Evolutionary conservation across 1,284 basidiomycete genomes (phyloP).

Genomic region (Takashimella tepidaria): DNA sequence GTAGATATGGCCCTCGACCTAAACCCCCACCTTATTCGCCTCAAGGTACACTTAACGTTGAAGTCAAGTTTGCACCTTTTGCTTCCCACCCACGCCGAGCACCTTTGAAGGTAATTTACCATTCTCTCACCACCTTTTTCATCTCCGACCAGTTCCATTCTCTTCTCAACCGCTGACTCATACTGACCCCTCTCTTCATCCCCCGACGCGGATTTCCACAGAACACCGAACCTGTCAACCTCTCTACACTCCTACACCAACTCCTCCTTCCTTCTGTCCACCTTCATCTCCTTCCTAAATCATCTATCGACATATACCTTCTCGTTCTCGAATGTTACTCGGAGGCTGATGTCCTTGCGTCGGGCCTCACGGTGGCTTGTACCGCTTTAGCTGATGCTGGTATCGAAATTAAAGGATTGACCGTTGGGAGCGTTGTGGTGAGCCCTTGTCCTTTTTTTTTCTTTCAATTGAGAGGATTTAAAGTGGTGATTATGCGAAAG

Average conservation of each 20-base stretch:
- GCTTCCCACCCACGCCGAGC: slow-evolving; percentile 68
- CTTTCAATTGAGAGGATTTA: too few relatives aligned
- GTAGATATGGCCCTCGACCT: slow-evolving; percentile 84
- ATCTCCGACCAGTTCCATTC: not conserved
- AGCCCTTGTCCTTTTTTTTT: too few relatives aligned
- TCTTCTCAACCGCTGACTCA: not conserved
- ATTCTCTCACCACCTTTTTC: not conserved
- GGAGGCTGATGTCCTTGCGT: slow-evolving; percentile 73
- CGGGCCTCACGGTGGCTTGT: slow-evolving; percentile 79
- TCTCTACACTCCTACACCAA: slow-evolving; percentile 78
- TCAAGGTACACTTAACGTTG: slow-evolving; percentile 82
- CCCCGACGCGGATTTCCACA: slow-evolving; percentile 49
- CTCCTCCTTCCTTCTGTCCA: slow-evolving; percentile 79
- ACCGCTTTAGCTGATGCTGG: slow-evolving; percentile 62
- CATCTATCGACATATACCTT: slow-evolving; percentile 85
- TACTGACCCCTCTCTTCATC: not conserved
- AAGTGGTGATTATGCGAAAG: too few relatives aligned
- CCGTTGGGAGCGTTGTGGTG: slow-evolving; percentile 36
- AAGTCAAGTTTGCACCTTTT: slow-evolving; percentile 95
- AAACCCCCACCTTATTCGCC: slow-evolving; percentile 63
- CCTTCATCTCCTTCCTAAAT: slow-evolving; percentile 87
- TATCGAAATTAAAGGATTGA: slow-evolving; percentile 41
- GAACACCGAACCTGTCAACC: slow-evolving; percentile 88
- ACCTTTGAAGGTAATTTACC: slow-evolving; percentile 70
- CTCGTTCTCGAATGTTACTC: slow-evolving; percentile 88